Evolutionary conservation across 257 asterid species (phyloP).

Genomic region (Penstemon eatonii): DNA sequence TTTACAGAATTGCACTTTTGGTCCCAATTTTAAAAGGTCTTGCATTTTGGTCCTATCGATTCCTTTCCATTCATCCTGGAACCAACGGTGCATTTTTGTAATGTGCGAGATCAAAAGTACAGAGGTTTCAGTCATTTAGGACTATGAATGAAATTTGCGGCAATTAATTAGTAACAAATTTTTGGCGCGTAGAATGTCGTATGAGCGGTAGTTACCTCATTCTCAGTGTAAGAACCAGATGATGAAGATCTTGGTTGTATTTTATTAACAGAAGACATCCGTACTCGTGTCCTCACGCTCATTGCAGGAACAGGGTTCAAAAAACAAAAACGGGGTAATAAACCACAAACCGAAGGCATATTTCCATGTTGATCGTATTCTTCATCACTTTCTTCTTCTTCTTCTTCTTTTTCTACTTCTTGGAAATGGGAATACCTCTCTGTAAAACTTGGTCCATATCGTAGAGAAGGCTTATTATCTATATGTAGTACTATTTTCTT

Average conservation of each 20-base stretch:
- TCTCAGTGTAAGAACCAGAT: slow-evolving; percentile 45
- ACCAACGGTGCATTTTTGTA: too few species aligned
- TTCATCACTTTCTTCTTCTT: slow-evolving; percentile 61
- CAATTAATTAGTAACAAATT: background rate
- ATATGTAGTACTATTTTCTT: slow-evolving; percentile 38
- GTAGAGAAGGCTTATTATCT: slow-evolving; percentile 54
- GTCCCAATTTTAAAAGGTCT: too few species aligned
- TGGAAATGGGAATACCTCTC: slow-evolving; percentile 42
- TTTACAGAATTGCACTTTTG: too few species aligned
- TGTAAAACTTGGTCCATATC: slow-evolving; percentile 83
- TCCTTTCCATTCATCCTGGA: too few species aligned
- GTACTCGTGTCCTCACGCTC: slow-evolving; percentile 60
- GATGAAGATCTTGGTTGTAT: slow-evolving; percentile 46
- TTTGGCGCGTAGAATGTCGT: background rate
- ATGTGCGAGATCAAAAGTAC: too few species aligned
- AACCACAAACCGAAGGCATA: slow-evolving; percentile 56
- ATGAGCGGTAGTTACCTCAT: slow-evolving; percentile 47
- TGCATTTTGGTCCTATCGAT: too few species aligned
- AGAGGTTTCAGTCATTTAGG: slow-evolving; percentile 35
- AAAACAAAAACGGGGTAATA: slow-evolving; percentile 75
- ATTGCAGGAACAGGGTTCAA: slow-evolving; percentile 62
- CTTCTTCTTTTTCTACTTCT: slow-evolving; percentile 29
- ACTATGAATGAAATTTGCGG: too few species aligned
- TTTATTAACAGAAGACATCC: slow-evolving; percentile 47
- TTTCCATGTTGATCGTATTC: slow-evolving; percentile 41